Conservation (phyloP, 2,329 filamentous ascomycete genomes). For the Ceratocystiopsis sp. region DNA sequence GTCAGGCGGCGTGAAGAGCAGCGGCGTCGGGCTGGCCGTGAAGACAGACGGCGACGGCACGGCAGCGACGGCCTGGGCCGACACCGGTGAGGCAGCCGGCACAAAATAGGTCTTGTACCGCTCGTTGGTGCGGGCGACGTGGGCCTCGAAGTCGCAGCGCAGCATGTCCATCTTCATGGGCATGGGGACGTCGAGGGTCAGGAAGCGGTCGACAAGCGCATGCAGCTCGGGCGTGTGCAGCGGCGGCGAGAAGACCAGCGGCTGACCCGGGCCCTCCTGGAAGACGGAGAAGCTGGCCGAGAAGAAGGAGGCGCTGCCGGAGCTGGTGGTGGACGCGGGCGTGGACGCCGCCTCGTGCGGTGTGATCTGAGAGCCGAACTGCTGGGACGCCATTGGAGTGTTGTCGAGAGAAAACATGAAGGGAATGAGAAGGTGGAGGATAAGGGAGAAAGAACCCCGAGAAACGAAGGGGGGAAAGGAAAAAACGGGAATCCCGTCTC, state of each 20-base stretch:
- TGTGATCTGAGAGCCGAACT: constrained; percentile 2
- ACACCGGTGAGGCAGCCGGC: neutral
- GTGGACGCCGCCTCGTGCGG: neutral
- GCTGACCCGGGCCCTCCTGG: constrained; percentile 37
- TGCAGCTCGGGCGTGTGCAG: constrained; percentile 45
- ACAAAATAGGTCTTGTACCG: constrained; percentile 44
- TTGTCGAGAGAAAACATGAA: no score
- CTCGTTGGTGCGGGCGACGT: constrained; percentile 32
- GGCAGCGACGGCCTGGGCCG: constrained; percentile 7
- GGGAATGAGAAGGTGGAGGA: no score
- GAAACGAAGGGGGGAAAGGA: no score
- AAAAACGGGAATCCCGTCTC: no score
- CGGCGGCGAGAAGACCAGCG: constrained; percentile 49
- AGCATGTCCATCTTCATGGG: constrained; percentile 26
- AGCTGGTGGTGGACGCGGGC: neutral
- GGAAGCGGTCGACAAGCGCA: constrained; percentile 39
- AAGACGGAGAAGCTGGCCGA: constrained; percentile 35
- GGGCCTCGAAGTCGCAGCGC: constrained; percentile 9
- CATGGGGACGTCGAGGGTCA: constrained; percentile 25
- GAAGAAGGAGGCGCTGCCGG: no score
- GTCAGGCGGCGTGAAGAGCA: constrained; percentile 17
- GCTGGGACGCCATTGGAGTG: neutral
- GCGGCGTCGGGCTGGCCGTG: constrained; percentile 24
- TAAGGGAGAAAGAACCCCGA: no score
- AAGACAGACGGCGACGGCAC: constrained; percentile 24